Conservation (phyloP, 148 eudicot species). For the Spergularia bocconei region DNA sequence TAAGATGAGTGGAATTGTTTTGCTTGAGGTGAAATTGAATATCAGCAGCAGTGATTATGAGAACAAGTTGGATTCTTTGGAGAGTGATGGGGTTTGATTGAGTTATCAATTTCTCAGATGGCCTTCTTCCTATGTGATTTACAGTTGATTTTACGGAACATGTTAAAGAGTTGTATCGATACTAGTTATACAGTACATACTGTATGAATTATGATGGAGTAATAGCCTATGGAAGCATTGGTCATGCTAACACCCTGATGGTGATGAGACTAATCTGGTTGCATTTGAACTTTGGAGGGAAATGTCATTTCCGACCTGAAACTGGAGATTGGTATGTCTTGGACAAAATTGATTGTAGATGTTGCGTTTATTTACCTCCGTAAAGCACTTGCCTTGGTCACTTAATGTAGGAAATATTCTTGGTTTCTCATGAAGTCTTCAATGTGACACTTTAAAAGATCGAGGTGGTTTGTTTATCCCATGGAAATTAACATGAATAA, state of each 20-base stretch:
- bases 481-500: too few relatives aligned
- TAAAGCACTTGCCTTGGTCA: background rate
- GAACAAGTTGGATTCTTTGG: background rate
- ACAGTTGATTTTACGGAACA: background rate
- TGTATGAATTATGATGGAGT: too few relatives aligned
- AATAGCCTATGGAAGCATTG: background rate
- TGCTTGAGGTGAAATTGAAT: background rate
- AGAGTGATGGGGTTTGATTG: background rate
- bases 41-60: background rate
- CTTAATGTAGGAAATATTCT: background rate
- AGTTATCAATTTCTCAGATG: background rate
- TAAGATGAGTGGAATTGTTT: too few relatives aligned
- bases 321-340: background rate
- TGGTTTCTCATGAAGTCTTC: too few relatives aligned
- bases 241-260: background rate
- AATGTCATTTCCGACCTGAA: background rate
- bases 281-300: background rate
- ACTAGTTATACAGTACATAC: too few relatives aligned
- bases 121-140: background rate
- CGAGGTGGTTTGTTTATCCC: too few relatives aligned
- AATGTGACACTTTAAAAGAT: too few relatives aligned
- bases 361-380: background rate
- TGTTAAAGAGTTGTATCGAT: background rate
- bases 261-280: background rate
- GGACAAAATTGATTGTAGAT: background rate